phyloP scores from a whole-genome alignment of 768 basidiomycete genomes.

The Lentinula guzmanii region DNA sequence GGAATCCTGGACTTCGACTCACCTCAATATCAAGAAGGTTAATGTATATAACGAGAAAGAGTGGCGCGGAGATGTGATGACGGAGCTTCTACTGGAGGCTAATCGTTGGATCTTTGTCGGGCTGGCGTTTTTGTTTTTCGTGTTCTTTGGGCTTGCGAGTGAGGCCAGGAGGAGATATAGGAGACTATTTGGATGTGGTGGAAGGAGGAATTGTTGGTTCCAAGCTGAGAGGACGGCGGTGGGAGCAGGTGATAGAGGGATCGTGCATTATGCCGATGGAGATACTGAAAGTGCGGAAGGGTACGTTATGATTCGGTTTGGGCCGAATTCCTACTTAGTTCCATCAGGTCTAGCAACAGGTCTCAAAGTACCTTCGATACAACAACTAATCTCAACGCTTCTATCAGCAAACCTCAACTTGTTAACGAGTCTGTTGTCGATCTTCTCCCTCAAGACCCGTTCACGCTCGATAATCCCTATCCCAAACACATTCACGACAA shows the following conservation, averaged over 20 bases:
- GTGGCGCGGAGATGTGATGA: neutral
- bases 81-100: neutral
- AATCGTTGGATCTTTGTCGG: constrained; percentile 7
- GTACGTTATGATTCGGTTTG: neutral
- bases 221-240: neutral
- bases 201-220: neutral
- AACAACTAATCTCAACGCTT: neutral
- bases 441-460: neutral
- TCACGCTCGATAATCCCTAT: constrained; percentile 3
- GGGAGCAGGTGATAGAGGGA: neutral
- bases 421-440: neutral
- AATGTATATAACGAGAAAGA: neutral
- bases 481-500: neutral
- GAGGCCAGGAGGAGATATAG: constrained; percentile 4
- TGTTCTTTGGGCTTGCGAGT: constrained; percentile 1
- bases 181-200: neutral
- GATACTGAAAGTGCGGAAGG: neutral
- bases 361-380: neutral
- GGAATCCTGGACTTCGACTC: neutral
- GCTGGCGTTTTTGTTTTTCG: neutral
- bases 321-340: neutral
- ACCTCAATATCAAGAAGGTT: neutral
- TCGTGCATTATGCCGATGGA: neutral
- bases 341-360: neutral
- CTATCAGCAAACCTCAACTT: neutral